Evolutionary conservation across 1,139 yeast genomes (phyloP).

Genomic region (Sugiyamaella grinbergsii): DNA sequence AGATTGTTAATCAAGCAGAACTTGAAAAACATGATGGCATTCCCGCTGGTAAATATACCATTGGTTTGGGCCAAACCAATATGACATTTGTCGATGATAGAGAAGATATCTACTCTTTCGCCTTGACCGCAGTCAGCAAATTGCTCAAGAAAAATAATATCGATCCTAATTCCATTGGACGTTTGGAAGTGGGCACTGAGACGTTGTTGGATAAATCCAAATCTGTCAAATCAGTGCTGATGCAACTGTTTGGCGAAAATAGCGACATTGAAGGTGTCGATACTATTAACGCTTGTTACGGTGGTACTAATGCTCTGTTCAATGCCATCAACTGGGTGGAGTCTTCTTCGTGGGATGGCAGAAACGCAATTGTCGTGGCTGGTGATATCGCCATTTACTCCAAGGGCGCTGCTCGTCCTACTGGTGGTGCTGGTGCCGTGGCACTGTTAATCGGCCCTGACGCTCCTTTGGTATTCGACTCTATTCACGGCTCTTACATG

Average conservation of each 20-base stretch:
- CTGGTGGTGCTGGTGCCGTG: conserved; percentile 99
- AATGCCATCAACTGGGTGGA: conserved; percentile 96
- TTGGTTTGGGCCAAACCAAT: conserved; percentile 97
- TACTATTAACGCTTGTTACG: conserved; percentile 96
- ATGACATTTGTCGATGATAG: conserved; percentile 97
- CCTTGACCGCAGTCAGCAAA: conserved; percentile 77
- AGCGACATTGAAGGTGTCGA: conserved; percentile 95
- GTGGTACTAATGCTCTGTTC: conserved; percentile 95
- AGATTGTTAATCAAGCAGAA: conserved; percentile 86
- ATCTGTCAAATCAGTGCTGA: conserved; percentile 92
- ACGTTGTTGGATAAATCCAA: conserved; percentile 95
- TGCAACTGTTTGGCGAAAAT: conserved; percentile 91
- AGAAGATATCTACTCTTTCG: conserved; percentile 93
- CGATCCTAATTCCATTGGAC: conserved; percentile 80
- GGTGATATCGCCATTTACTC: conserved; percentile 98
- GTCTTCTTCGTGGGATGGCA: conserved; percentile 96
- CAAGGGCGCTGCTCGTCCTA: conserved; percentile 98
- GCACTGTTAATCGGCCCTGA: conserved; percentile 96
- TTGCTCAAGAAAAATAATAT: conserved; percentile 78
- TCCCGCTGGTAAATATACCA: conserved; percentile 94
- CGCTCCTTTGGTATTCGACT: conserved; percentile 92
- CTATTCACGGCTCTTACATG: conserved; percentile 88
- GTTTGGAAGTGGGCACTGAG: conserved; percentile 98
- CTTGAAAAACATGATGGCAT: conserved; percentile 84
- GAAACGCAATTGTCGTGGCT: conserved; percentile 95